Base-by-base conservation (phyloP, 805 yeast genomes). In the Candida succiphila region DNA sequence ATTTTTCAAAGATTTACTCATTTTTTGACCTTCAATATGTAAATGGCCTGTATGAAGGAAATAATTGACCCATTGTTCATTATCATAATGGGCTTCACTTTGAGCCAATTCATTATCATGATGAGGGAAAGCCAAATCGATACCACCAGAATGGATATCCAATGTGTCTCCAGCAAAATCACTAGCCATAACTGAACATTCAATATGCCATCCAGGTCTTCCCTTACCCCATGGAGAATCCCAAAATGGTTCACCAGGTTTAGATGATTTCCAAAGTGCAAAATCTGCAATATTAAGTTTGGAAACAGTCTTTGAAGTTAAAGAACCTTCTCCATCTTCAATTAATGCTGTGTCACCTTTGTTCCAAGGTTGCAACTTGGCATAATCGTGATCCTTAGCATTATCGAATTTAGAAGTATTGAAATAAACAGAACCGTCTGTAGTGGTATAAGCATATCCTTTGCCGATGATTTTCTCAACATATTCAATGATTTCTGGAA, bases 161-260 rank as follows among this genome's bases (percentile, higher is more conserved):
- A 92, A 82, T 38, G 69, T 67, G 16, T 72, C 59, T 4, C 97
- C 97, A 25, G 83, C 69, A 30, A 88, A 70, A 45, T 87, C 94
- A 33, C 87, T 72, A 2, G 97, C 97, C 98, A 92, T 92, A 16
- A 92, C 98, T 7, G 96, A 87, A 69, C 98, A 92, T 61, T 92
- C 98, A 56, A 92, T 92, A 56, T 92, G 98, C 98, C 98, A 92
- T 4, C 98, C 98, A 12, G 98, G 98, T 56, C 98, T 79, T 34
- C 98, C 98, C 38, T 67, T 67, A 18, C 98, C 98, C 97, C 97
- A 92, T 19, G 89, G 88, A 2, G 96, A 85, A 5, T 68, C 72
- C 97, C 97, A 92, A 31, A 76, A 72, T 17, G 98, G 98, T 61
- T 92, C 98, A 47, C 98, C 98, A 7, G 95, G 89, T 54, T 92